Evolutionary conservation across 306 rosid genomes (phyloP), one percentile per base, ranked within the genome.

Genomic region (Betula pendula): DNA sequence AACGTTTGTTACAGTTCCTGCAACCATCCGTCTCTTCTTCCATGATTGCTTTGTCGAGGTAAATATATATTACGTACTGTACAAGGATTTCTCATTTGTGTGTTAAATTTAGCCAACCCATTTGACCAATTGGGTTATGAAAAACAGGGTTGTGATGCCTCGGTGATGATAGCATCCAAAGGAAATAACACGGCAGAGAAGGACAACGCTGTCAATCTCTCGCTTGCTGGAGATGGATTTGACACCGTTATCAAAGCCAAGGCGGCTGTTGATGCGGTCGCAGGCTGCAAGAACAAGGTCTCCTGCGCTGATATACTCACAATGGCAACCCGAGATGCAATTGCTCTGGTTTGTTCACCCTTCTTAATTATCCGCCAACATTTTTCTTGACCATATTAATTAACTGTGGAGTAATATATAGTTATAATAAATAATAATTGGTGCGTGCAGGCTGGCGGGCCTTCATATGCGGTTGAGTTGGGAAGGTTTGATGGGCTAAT

Each of bases 41-140:
- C 99, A 95, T 2, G 99, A 92, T 68, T 95, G 99, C 83, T 87
- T 91, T 42, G 96, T 91, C 25, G 85, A 83, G 85, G 99, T 92
- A 86, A 67, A 42, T 10, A 3, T 35, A 6, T 29, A 29, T 29
- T 29, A 29, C 33, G 2, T 29, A 29, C 33, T 1, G 33, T 29
- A 29, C 42, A 38, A 38, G 7, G 42, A 38, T 38, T 5, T 33
- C 5, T 31, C 5, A 4, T 29, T 29, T 38, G 7, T 38, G 42
- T 38, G 42, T 38, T 38, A 5, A 38, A 38, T 38, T 38, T 38
- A 38, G 38, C 4, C 38, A 33, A 33, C 3, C 38, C 38, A 33
- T 33, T 33, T 38, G 42, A 38, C 8, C 42, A 5, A 38, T 5
- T 73, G 48, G 24, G 44, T 52, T 15, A 6, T 83, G 42, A 38